Conservation (phyloP, 75 land plant species). For the Chamaecyparis obtusa region DNA sequence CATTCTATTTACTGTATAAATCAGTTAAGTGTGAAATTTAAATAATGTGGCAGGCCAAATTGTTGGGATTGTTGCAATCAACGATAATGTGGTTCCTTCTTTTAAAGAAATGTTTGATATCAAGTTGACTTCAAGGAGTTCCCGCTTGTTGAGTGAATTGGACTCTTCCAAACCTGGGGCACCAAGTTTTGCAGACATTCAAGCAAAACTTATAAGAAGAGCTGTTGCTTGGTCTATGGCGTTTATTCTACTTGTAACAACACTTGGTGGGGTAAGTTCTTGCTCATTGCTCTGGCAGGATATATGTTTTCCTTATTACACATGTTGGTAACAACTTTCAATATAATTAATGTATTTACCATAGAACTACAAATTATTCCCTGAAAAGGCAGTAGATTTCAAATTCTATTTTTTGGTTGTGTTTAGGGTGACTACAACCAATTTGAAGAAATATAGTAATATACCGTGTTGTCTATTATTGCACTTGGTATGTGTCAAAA, state of each 20-base stretch:
- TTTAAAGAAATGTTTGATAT: constrained; percentile 31
- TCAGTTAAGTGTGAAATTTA: not conserved
- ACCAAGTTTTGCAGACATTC: not conserved
- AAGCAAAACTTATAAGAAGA: constrained; percentile 35
- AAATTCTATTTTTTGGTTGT: not conserved
- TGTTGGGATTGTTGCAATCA: constrained; percentile 43
- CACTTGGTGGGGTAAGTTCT: constrained; percentile 59
- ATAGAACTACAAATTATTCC: not conserved
- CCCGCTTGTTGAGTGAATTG: constrained; percentile 24
- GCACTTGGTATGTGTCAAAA: not conserved
- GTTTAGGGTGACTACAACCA: not conserved
- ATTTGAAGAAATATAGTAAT: not conserved
- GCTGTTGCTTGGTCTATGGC: constrained; percentile 60
- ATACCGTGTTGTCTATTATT: not conserved
- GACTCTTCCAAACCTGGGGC: not conserved
- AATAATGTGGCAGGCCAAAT: constrained; percentile 36
- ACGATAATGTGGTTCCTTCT: constrained; percentile 9
- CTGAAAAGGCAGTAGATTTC: not conserved
- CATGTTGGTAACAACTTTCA: not conserved
- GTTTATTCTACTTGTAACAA: constrained; percentile 55
- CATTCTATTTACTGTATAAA: not conserved
- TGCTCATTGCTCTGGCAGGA: not conserved
- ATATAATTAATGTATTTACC: not conserved
- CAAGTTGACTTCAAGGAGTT: constrained; percentile 11
- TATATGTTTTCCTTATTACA: not conserved